Base-by-base conservation (phyloP, 805 yeast species). In the Clavispora fructus region DNA sequence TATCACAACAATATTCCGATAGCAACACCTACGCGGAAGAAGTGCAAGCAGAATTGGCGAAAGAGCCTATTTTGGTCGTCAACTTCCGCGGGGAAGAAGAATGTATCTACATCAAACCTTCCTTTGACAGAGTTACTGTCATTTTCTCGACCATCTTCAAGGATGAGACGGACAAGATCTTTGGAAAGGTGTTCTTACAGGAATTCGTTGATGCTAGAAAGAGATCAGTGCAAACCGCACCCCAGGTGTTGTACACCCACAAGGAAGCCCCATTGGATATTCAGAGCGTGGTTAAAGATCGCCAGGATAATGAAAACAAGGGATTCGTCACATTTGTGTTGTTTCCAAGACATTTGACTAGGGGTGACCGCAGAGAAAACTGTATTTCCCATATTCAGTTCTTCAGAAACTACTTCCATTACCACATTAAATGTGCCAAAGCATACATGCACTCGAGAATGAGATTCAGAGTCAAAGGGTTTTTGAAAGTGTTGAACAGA, bases 401-500 rank as follows among this genome's bases (percentile, higher is more conserved):
- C 47, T 94, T 94, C 72, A 79, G 99, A 69, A 95, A 91, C 62
- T 94, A 92, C 71, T 94, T 94, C 85, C 99, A 94, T 67, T 94
- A 92, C 69, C 99, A 94, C 64, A 94, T 94, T 73, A 94, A 94
- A 71, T 92, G 97, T 67, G 90, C 97, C 50, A 94, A 94, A 75
- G 98, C 99, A 31, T 94, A 87, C 70, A 83, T 94, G 84, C 99
- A 94, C 68, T 89, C 96, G 43, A 84, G 99, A 75, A 94, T 94
- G 99, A 82, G 99, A 68, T 88, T 76, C 69, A 80, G 99, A 60
- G 98, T 94, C 23, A 83, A 86, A 56, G 94, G 95, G 59, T 94
- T 91, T 73, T 79, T 91, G 63, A 94, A 94, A 75, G 92, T 94
- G 29, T 81, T 94, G 69, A 94, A 94, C 73, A 80, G 99, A 62